Evolutionary conservation across 1,139 yeast genomes (phyloP).

Genomic region (Candida freyschussii): DNA sequence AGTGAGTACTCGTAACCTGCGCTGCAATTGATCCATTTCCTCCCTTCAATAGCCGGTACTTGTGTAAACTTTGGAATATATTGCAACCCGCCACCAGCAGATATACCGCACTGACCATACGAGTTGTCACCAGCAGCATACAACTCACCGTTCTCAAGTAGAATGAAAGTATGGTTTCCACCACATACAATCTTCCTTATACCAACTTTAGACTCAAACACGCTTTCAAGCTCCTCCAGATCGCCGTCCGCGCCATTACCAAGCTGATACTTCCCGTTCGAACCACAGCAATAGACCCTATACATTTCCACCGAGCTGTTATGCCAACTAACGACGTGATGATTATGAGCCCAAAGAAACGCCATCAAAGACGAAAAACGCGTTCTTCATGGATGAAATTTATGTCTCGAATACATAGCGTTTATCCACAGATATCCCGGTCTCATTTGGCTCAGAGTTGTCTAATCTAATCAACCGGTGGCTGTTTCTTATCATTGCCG

Average conservation of each 20-base stretch:
- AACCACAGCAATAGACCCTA: slow-evolving; percentile 57
- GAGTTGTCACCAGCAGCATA: slow-evolving; percentile 59
- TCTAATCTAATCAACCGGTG: too few species aligned
- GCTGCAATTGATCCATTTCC: slow-evolving; percentile 40
- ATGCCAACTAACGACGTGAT: too few species aligned
- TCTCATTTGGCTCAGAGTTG: too few species aligned
- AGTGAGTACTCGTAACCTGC: slow-evolving; percentile 82
- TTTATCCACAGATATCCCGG: too few species aligned
- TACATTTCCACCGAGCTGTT: not conserved
- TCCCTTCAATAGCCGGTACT: slow-evolving; percentile 26
- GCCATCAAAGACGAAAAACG: slow-evolving; percentile 28
- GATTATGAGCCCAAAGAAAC: too few species aligned
- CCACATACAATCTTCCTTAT: slow-evolving; percentile 57
- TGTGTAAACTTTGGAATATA: slow-evolving; percentile 23
- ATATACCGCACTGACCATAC: slow-evolving; percentile 43
- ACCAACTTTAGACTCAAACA: slow-evolving; percentile 22
- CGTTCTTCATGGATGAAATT: too few species aligned
- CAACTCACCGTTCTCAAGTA: slow-evolving; percentile 48
- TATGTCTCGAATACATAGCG: too few species aligned
- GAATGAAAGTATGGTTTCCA: slow-evolving; percentile 77
- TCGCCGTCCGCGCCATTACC: slow-evolving; percentile 63
- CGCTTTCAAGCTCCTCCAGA: slow-evolving; percentile 29
- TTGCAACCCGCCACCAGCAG: slow-evolving; percentile 1
- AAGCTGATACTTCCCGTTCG: slow-evolving; percentile 76
- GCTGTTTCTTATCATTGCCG: too few species aligned